Conservation (phyloP, 2,329 filamentous ascomycete genomes). For the Colletotrichum acutatum region DNA sequence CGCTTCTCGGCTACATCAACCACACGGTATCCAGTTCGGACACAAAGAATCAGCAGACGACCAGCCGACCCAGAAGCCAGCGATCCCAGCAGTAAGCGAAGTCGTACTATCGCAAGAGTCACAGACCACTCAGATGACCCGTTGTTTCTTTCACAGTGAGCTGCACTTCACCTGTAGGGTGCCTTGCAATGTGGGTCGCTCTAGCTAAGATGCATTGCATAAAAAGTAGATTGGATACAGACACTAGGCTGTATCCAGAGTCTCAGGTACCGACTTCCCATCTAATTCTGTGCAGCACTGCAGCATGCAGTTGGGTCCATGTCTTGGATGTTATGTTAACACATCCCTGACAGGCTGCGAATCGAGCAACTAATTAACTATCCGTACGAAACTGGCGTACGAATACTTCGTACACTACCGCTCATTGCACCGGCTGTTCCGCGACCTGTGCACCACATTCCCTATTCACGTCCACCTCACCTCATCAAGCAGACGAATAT, state of each 20-base stretch:
- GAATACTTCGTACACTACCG: not conserved
- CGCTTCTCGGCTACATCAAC: no score
- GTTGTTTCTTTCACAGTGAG: not conserved
- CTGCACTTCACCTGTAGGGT: not conserved
- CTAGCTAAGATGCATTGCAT: slow-evolving; percentile 12
- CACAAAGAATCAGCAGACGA: not conserved
- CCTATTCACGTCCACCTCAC: not conserved
- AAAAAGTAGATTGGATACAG: slow-evolving; percentile 22
- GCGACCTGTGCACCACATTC: slow-evolving; percentile 6
- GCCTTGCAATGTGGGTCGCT: slow-evolving; percentile 4
- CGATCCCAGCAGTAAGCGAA: not conserved
- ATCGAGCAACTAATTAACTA: not conserved
- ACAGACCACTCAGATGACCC: not conserved
- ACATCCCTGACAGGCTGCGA: not conserved
- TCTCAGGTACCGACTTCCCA: not conserved
- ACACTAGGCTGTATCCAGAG: not conserved
- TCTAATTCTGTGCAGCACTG: not conserved
- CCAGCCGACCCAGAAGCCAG: not conserved
- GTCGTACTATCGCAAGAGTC: not conserved
- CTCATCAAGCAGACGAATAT: not conserved
- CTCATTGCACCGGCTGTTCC: not conserved
- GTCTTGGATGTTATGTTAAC: not conserved
- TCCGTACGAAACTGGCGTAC: no score
- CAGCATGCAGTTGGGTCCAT: not conserved
- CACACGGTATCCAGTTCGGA: not conserved